Base-by-base conservation (phyloP, 2,329 filamentous ascomycete genomes). In the Fusarium cicatricum region DNA sequence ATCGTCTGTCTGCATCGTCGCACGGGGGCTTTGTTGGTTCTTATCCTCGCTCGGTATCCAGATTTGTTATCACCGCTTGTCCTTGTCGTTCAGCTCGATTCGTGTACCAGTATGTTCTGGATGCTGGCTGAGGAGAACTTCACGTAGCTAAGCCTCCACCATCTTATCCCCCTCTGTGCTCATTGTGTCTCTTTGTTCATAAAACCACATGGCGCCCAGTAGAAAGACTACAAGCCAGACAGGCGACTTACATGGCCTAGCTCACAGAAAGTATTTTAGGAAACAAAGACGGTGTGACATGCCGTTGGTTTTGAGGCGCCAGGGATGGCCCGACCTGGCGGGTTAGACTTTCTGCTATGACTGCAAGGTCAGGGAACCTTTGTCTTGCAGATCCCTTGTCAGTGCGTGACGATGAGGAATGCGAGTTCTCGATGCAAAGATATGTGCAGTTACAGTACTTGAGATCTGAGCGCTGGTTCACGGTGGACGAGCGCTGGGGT, bases 361-460 rank as follows among this genome's bases (percentile, higher is more conserved):
- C 55, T n/a, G n/a, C n/a, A n/a, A n/a, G n/a, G n/a, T n/a, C n/a
- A 38, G 50, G 47, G 60, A 55, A 63, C 52, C 56, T 63, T 63
- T 64, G 60, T 51, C 36, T 50, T 33, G 56, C 34, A 51, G 40
- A 50, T 47, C 36, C 16, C 39, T 38, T 8, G n/a, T 26, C 9
- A 8, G 9, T 26, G 23, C 23, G 9, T 26, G 23, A 23, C 4
- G 21, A 23, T 4, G 21, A 23, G 21, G 21, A 7, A 23, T 23
- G 21, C 21, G 21, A 23, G 4, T 23, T 23, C 21, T 23, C 21
- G 21, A 7, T 23, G 21, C 48, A 40, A 17, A 23, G 55, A 47
- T 34, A 34, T 23, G n/a, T n/a, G n/a, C n/a, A n/a, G n/a, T n/a
- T n/a, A n/a, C n/a, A n/a, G n/a, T n/a, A n/a, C n/a, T n/a, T n/a